Base-by-base conservation (phyloP, 352 stramenopile species). In the Pythium phragmitis region DNA sequence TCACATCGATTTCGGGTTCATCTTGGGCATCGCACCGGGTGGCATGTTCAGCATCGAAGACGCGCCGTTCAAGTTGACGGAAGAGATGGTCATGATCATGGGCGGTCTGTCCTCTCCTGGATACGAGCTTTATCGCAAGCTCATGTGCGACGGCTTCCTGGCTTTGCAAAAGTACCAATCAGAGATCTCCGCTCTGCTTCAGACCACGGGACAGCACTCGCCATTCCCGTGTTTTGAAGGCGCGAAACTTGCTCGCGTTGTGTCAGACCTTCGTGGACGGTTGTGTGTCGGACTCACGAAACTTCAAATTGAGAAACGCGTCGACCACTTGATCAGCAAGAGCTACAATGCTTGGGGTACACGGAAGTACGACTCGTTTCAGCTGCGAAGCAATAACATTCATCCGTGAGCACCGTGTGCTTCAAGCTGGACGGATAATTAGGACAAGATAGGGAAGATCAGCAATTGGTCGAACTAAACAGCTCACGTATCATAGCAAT, bases 1-100 rank as follows among this genome's bases (percentile, higher is more conserved):
- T 65, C 96, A 99, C 79, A 99, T 99, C 70, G 97, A 99, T 71
- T 99, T 99, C 78, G 97, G 97, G 11, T 99, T 99, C 75, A 96
- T 99, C 42, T 87, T 99, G 58, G 96, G 95, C 14, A 98, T 98
- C 74, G 96, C 91, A n/a, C 97, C 97, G 13, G 97, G 97, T 51
- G 94, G 98, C 21, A 96, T 98, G 73, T 99, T 99, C 60, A 97
- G 83, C 41, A 85, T 99, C 13, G 97, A 99, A 75, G 92, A 96
- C 53, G 96, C 96, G 17, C 97, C 97, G n/a, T 99, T 99, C 81
- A 99, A 99, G 74, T 80, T 99, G 16, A 99, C 97, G 2, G 85
- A 87, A 30, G 97, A 99, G 56, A 98, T 99, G 79, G 88, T 99
- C 4, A 91, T 98, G 65, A 88, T 99, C 16, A 96, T 99, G 86